These are phyloP conservation scores for Diphasiastrum complanatum DNA, from an alignment of 83 land plant species.

Conservation along the genomic window DNA sequence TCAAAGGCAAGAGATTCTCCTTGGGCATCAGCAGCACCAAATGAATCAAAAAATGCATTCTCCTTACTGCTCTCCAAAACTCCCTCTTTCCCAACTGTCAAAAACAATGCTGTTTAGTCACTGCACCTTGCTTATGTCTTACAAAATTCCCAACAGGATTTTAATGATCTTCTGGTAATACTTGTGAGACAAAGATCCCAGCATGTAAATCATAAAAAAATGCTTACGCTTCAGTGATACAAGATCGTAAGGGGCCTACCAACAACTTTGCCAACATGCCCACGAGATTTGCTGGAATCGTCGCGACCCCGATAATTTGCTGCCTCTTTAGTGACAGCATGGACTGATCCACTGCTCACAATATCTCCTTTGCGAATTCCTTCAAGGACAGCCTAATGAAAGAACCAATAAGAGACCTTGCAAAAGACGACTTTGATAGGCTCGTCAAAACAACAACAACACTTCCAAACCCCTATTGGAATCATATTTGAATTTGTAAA, in stretches of 20 bases:
- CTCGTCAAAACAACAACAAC: conserved; percentile 2
- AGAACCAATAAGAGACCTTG: conserved; percentile 13
- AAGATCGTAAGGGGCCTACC: background rate
- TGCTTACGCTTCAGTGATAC: background rate
- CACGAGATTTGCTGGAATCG: conserved; percentile 43
- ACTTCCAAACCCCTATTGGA: background rate
- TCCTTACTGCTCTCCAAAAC: conserved; percentile 22
- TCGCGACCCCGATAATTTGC: conserved; percentile 32
- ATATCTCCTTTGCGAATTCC: conserved; percentile 90
- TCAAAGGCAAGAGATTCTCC: conserved; percentile 22
- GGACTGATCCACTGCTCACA: conserved; percentile 70
- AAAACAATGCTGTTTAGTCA: background rate
- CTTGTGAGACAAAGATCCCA: too few species aligned
- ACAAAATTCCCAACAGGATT: too few species aligned
- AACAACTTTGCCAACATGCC: conserved; percentile 39
- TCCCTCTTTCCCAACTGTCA: conserved; percentile 22
- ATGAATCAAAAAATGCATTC: conserved; percentile 20
- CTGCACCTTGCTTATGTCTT: too few species aligned
- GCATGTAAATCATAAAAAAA: too few species aligned
- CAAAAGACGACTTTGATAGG: background rate
- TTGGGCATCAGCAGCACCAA: conserved; percentile 19
- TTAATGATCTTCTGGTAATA: too few species aligned
- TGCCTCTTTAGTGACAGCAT: conserved; percentile 52
- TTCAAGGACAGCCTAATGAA: conserved; percentile 60
- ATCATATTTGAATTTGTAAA: too few species aligned